Conservation (phyloP, 441 rosid species). For the Pelargonium exstipulatum region DNA sequence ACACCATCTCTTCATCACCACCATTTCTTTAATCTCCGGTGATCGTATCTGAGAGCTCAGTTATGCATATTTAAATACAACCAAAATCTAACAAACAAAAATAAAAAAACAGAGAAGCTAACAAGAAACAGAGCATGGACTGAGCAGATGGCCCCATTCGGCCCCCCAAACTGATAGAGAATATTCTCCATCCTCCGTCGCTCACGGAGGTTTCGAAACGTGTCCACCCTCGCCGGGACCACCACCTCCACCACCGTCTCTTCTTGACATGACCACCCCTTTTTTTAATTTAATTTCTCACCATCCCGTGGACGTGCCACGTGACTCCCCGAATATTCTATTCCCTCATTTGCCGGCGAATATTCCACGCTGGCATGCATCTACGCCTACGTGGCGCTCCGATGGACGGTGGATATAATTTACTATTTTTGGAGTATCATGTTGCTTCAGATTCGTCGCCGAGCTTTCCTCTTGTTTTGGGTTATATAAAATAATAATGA, state of each 20-base stretch:
- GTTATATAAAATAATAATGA: not conserved
- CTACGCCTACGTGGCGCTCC: constrained; percentile 18
- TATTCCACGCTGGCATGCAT: constrained; percentile 36
- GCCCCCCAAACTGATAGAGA: not conserved
- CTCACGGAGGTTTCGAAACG: constrained; percentile 14
- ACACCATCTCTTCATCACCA: too few species aligned
- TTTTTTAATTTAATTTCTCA: not conserved
- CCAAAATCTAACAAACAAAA: too few species aligned
- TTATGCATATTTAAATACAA: too few species aligned
- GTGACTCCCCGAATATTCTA: constrained; percentile 30
- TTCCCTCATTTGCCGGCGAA: constrained; percentile 22
- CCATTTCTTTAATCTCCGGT: too few species aligned
- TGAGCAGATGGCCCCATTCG: too few species aligned
- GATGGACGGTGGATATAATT: not conserved
- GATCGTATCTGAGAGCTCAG: too few species aligned
- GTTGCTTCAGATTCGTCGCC: constrained; percentile 48
- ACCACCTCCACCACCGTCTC: too few species aligned
- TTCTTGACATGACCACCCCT: not conserved
- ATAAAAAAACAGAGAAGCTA: too few species aligned
- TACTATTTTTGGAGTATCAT: constrained; percentile 12
- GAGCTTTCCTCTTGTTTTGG: constrained; percentile 35
- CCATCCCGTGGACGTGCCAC: constrained; percentile 31
- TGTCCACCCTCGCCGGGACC: constrained; percentile 3
- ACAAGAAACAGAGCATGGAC: too few species aligned
- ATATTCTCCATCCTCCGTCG: constrained; percentile 16